Evolutionary conservation across 2,329 filamentous ascomycete species (phyloP).

Genomic region (Atkinsonella hypoxylon): DNA sequence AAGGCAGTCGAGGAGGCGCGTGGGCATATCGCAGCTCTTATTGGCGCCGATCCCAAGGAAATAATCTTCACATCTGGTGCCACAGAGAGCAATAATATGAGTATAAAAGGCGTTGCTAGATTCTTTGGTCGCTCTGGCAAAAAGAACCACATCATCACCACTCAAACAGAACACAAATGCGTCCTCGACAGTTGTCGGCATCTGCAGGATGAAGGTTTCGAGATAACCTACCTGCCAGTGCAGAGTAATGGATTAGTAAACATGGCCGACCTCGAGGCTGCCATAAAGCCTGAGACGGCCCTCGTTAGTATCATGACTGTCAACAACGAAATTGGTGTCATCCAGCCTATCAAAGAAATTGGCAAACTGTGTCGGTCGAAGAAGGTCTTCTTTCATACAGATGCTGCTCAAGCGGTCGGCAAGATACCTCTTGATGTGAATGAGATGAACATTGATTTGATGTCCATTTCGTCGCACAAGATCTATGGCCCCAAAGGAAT

Average conservation of each 20-base stretch:
- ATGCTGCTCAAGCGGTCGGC: conserved; percentile 93
- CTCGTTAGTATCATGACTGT: conserved; percentile 97
- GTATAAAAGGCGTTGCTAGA: conserved; percentile 91
- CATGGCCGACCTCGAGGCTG: conserved; percentile 72
- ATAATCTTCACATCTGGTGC: conserved; percentile 98
- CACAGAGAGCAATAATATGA: conserved; percentile 99
- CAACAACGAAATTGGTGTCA: conserved; percentile 99
- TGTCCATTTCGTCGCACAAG: conserved; percentile 98
- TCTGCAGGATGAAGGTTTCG: conserved; percentile 91
- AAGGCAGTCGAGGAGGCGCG: conserved; percentile 84
- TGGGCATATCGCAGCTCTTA: conserved; percentile 69
- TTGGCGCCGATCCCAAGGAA: conserved; percentile 92
- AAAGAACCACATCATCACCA: conserved; percentile 97
- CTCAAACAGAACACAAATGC: conserved; percentile 97
- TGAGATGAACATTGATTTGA: conserved; percentile 93
- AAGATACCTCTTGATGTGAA: conserved; percentile 97
- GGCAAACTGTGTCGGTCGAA: conserved; percentile 81
- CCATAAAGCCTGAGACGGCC: conserved; percentile 81
- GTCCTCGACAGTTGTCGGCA: conserved; percentile 95
- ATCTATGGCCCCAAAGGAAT: conserved; percentile 98
- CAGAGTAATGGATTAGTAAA: conserved; percentile 74
- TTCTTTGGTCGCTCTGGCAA: conserved; percentile 90
- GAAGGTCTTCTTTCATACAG: conserved; percentile 97
- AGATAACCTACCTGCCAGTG: conserved; percentile 93
- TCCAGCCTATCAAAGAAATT: conserved; percentile 89